phyloP scores from a whole-genome alignment of 2,329 filamentous ascomycete species.

The Pseudocercospora vitis region DNA sequence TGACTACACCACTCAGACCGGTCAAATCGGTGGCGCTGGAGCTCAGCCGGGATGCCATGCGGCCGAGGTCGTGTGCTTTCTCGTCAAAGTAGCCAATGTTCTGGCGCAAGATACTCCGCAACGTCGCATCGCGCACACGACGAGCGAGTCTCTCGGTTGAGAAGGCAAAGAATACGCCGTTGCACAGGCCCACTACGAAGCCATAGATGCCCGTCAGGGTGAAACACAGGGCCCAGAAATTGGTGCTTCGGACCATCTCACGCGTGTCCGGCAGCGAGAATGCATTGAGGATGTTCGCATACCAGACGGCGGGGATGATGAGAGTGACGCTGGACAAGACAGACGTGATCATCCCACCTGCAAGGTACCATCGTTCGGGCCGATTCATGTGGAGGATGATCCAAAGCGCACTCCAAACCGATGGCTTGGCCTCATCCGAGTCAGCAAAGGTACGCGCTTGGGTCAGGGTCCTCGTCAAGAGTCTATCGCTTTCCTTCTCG shows the following conservation, averaged over 20 bases:
- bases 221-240: slow-evolving; percentile 88
- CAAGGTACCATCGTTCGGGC: slow-evolving; percentile 69
- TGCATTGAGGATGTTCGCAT: slow-evolving; percentile 80
- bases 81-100: slow-evolving; percentile 90
- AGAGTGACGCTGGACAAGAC: slow-evolving; percentile 79
- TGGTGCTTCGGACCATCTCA: slow-evolving; percentile 66
- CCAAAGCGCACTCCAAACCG: slow-evolving; percentile 73
- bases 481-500: not conserved
- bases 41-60: slow-evolving; percentile 82
- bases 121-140: slow-evolving; percentile 77
- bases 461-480: too few relatives aligned
- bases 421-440: not conserved
- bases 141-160: slow-evolving; percentile 86
- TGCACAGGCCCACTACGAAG: slow-evolving; percentile 66
- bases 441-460: not conserved
- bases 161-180: slow-evolving; percentile 75
- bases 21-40: slow-evolving; percentile 87
- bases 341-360: slow-evolving; percentile 69
- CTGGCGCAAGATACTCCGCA: slow-evolving; percentile 85
- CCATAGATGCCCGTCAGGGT: slow-evolving; percentile 75
- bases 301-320: slow-evolving; percentile 75
- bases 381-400: slow-evolving; percentile 79
- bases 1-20: slow-evolving; percentile 80
- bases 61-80: slow-evolving; percentile 84
- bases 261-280: slow-evolving; percentile 58